Percentiles rank a stretch among this genome's conserved stretches.
phyloP scores from a whole-genome alignment of 495 filamentous ascomycete species.

The Elaphomyces granulatus region DNA sequence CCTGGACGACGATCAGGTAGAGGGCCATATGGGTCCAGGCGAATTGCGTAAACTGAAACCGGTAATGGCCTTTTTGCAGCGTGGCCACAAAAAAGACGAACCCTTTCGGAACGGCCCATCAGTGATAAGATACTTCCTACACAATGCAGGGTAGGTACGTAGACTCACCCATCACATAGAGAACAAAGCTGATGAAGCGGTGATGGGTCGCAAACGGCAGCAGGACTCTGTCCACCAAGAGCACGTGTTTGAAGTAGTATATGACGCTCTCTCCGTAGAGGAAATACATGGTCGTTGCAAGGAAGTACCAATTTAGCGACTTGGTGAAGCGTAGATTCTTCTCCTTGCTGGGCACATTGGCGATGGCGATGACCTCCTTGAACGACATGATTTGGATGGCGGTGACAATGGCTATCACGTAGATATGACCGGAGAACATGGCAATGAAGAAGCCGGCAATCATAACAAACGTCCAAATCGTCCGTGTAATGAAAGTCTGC shows the following conservation, averaged over 20 bases:
- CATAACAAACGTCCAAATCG: slow-evolving; percentile 98
- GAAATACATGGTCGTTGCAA: slow-evolving; percentile 98
- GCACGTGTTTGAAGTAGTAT: slow-evolving; percentile 98
- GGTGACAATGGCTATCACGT: slow-evolving; percentile 84
- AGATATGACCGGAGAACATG: slow-evolving; percentile 92
- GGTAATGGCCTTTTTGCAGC: slow-evolving; percentile 90
- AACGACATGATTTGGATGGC: slow-evolving; percentile 92
- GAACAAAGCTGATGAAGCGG: slow-evolving; percentile 94
- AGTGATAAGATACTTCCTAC: neutral
- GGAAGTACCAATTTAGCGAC: slow-evolving; percentile 95
- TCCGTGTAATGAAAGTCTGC: slow-evolving; percentile 90
- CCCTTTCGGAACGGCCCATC: slow-evolving; percentile 34
- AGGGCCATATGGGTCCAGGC: slow-evolving; percentile 99
- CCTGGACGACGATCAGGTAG: slow-evolving; percentile 93
- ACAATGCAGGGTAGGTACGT: neutral
- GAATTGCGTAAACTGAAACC: slow-evolving; percentile 98
- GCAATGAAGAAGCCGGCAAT: slow-evolving; percentile 81
- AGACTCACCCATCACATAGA: slow-evolving; percentile 83
- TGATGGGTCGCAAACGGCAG: slow-evolving; percentile 93
- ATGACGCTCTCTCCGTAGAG: slow-evolving; percentile 97
- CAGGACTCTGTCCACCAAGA: slow-evolving; percentile 86
- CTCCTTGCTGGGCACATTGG: slow-evolving; percentile 81
- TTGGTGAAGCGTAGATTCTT: slow-evolving; percentile 89
- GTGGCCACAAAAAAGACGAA: slow-evolving; percentile 98
- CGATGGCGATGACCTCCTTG: slow-evolving; percentile 98